These are phyloP conservation scores for Aureobasidium sp. DNA, from an alignment of 2,329 filamentous ascomycete genomes.

Conservation along the genomic window DNA sequence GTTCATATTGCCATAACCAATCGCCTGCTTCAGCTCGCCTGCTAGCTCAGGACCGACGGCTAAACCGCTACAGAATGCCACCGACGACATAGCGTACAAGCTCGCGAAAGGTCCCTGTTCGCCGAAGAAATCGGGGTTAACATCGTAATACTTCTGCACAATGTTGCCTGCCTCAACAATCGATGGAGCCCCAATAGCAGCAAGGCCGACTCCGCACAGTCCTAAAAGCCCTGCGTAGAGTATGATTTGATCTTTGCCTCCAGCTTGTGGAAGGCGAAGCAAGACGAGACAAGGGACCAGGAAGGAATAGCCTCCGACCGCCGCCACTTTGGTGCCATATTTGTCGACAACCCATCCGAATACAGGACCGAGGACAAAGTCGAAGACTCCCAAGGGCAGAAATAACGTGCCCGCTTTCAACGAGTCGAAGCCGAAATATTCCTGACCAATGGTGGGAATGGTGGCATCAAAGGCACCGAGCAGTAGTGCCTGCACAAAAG, in stretches of 20 bases:
- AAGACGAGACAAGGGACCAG: conserved; percentile 38
- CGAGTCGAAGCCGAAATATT: conserved; percentile 40
- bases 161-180: conserved; percentile 53
- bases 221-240: conserved; percentile 42
- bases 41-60: conserved; percentile 54
- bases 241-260: conserved; percentile 35
- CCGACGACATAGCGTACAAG: conserved; percentile 57
- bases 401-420: conserved; percentile 41
- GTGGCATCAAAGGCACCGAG: conserved; percentile 43
- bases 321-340: conserved; percentile 38
- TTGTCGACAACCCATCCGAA: conserved; percentile 43
- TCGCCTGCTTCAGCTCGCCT: conserved; percentile 43
- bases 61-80: conserved; percentile 55
- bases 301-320: conserved; percentile 37
- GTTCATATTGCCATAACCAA: conserved; percentile 56
- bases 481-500: conserved; percentile 39
- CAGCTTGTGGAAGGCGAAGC: conserved; percentile 37
- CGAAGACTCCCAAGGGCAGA: conserved; percentile 37
- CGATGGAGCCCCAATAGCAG: conserved; percentile 46
- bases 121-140: conserved; percentile 51
- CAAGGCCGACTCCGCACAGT: conserved; percentile 46
- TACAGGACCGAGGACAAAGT: conserved; percentile 40
- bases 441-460: conserved; percentile 37
- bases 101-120: conserved; percentile 47
- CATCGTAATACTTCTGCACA: conserved; percentile 49